Conservation (phyloP, 2,329 filamentous ascomycete species). For the Huntiella bhutanensis region DNA sequence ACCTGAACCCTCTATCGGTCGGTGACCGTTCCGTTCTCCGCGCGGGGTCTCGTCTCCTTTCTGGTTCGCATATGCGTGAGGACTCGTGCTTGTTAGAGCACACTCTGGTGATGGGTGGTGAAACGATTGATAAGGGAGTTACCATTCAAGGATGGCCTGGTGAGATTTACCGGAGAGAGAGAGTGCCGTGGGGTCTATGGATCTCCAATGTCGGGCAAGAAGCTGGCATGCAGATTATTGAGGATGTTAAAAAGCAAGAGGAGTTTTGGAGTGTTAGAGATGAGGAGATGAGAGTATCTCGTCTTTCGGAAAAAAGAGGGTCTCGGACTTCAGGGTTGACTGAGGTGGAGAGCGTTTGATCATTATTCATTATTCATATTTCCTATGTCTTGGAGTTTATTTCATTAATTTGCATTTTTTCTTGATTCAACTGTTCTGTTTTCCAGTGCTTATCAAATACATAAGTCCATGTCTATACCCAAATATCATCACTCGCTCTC, state of each 20-base stretch:
- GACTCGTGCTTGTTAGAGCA: slow-evolving; percentile 37
- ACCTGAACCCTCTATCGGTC: slow-evolving; percentile 31
- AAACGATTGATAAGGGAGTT: slow-evolving; percentile 29
- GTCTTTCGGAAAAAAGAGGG: not conserved
- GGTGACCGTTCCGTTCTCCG: slow-evolving; percentile 33
- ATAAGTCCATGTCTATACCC: slow-evolving; percentile 17
- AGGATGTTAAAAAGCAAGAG: not conserved
- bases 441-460: not conserved
- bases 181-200: slow-evolving; percentile 2
- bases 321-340: not conserved
- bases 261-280: not conserved
- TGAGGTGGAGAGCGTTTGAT: not conserved
- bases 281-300: not conserved
- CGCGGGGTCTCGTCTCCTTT: slow-evolving; percentile 31
- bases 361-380: slow-evolving; percentile 7
- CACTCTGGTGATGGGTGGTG: slow-evolving; percentile 36
- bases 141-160: slow-evolving; percentile 39
- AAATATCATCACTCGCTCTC: slow-evolving; percentile 19
- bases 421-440: not conserved
- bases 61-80: slow-evolving; percentile 31
- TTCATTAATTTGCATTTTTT: not conserved
- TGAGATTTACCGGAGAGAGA: slow-evolving; percentile 19
- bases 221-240: not conserved
- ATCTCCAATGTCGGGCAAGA: not conserved
- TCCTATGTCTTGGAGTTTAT: not conserved